Conservation (phyloP, 805 yeast species). For the Pichia phayaonensis region DNA sequence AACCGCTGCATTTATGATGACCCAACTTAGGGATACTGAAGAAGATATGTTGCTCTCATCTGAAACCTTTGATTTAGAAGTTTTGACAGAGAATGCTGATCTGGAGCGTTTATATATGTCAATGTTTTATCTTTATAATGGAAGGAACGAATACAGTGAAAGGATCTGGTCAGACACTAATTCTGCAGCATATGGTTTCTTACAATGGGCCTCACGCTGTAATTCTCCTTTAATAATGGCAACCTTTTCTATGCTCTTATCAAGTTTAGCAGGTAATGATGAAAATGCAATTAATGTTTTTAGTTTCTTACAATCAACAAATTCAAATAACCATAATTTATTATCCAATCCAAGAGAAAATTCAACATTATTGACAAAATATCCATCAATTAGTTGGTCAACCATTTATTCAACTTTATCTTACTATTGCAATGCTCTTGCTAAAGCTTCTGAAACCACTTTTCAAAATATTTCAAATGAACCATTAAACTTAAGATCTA, state of each 20-base stretch:
- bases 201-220: constrained; percentile 78
- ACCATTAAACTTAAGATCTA: neutral
- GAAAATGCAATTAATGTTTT: constrained; percentile 45
- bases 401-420: constrained; percentile 28
- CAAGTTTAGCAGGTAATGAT: constrained; percentile 62
- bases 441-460: constrained; percentile 5
- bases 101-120: constrained; percentile 80
- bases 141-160: constrained; percentile 49
- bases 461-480: neutral
- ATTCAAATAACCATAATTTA: constrained; percentile 12
- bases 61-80: constrained; percentile 50
- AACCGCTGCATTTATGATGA: constrained; percentile 58
- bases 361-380: constrained; percentile 19
- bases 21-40: constrained; percentile 63
- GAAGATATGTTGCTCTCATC: constrained; percentile 60
- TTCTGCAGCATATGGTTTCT: constrained; percentile 66
- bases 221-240: constrained; percentile 79
- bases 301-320: constrained; percentile 36
- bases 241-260: constrained; percentile 69
- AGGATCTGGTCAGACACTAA: constrained; percentile 64
- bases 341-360: constrained; percentile 10
- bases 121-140: constrained; percentile 58
- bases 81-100: constrained; percentile 67
- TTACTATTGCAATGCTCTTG: constrained; percentile 26
- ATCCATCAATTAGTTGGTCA: constrained; percentile 30